Conservation (phyloP, 805 yeast genomes). For the Candida pini region DNA sequence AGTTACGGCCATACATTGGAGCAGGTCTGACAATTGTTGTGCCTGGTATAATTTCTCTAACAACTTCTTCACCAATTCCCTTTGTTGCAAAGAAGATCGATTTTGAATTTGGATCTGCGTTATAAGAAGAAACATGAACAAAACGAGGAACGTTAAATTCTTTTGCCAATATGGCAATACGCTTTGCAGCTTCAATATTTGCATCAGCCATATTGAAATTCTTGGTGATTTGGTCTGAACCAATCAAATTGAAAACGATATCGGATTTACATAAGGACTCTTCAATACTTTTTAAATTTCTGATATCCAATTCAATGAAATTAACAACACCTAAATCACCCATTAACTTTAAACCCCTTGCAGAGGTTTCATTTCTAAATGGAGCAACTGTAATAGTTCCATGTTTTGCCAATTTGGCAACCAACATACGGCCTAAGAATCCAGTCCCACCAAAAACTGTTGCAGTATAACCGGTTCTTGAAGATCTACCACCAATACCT, state of each 20-base stretch:
- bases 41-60: constrained; percentile 61
- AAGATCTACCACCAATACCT: constrained; percentile 79
- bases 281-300: constrained; percentile 71
- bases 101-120: constrained; percentile 61
- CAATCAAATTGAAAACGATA: constrained; percentile 75
- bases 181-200: constrained; percentile 70
- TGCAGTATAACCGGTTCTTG: constrained; percentile 83
- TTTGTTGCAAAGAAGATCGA: constrained; percentile 76
- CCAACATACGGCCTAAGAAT: constrained; percentile 67
- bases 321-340: constrained; percentile 89
- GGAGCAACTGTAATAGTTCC: constrained; percentile 77
- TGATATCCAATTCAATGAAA: constrained; percentile 74
- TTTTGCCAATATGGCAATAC: constrained; percentile 69
- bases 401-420: constrained; percentile 70
- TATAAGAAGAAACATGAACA: constrained; percentile 75
- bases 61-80: constrained; percentile 71
- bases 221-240: constrained; percentile 70
- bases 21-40: constrained; percentile 84
- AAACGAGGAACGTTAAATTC: constrained; percentile 68
- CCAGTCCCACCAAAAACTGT: constrained; percentile 85
- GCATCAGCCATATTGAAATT: constrained; percentile 80
- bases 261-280: constrained; percentile 76
- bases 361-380: constrained; percentile 73
- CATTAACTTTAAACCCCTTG: constrained; percentile 70
- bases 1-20: constrained; percentile 73